Conservation (phyloP, 1,284 basidiomycete genomes). For the Ceratobasidium papillatum region DNA sequence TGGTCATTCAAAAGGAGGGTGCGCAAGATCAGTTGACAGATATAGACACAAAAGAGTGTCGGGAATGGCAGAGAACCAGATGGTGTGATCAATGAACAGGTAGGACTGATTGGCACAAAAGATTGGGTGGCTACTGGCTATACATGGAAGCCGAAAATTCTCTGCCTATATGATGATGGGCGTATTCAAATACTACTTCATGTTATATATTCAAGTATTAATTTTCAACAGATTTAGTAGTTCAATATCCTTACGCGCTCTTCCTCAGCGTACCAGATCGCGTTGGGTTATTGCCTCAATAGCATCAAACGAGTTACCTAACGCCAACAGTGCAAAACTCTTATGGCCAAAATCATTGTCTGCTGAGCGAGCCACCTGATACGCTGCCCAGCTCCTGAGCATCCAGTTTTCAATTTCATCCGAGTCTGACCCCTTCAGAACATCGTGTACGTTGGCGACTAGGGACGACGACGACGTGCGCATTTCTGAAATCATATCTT, state of each 20-base stretch:
- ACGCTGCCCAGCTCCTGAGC: constrained; percentile 67
- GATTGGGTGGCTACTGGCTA: constrained; percentile 16
- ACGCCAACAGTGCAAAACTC: constrained; percentile 72
- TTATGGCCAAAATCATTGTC: constrained; percentile 62
- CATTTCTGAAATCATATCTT: constrained; percentile 70
- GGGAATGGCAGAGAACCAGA: not conserved
- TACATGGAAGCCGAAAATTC: too few relatives aligned
- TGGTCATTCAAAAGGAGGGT: not conserved
- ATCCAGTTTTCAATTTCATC: constrained; percentile 58
- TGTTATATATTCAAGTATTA: too few relatives aligned
- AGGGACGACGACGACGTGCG: constrained; percentile 58
- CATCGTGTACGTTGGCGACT: constrained; percentile 38
- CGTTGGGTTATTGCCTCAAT: constrained; percentile 31
- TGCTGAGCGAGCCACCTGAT: constrained; percentile 62
- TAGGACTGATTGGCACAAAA: not conserved
- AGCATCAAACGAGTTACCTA: constrained; percentile 50
- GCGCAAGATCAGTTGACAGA: not conserved
- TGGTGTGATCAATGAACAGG: not conserved
- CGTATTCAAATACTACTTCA: too few relatives aligned
- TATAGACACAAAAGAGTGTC: not conserved
- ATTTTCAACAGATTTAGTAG: too few relatives aligned
- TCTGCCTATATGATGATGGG: too few relatives aligned
- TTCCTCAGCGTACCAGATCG: constrained; percentile 7
- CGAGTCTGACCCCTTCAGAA: constrained; percentile 39
- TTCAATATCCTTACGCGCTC: too few relatives aligned